These are phyloP conservation scores for Epichloe festucae DNA, from an alignment of 2,329 filamentous ascomycete genomes.

Conservation along the genomic window DNA sequence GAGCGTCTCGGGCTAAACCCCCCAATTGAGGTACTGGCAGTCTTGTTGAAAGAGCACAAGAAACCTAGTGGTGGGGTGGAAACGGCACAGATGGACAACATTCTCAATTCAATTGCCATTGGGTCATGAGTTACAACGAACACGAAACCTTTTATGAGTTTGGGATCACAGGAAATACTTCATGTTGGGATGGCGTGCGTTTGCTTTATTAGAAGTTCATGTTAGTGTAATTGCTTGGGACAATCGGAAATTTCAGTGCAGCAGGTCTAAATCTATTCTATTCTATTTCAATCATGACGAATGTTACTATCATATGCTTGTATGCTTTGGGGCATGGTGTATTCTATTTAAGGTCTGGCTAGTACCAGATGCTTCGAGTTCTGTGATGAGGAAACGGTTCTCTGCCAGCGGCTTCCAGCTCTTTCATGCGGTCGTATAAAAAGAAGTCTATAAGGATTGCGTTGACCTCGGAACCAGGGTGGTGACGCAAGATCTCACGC, in stretches of 20 bases:
- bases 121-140: conserved; percentile 17
- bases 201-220: neutral
- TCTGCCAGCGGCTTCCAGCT: conserved; percentile 51
- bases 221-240: neutral
- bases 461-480: conserved; percentile 64
- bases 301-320: neutral
- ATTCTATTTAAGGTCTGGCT: conserved; percentile 7
- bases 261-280: neutral
- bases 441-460: conserved; percentile 96
- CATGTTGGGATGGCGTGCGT: conserved; percentile 3
- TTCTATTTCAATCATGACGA: neutral
- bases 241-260: neutral
- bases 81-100: conserved; percentile 62
- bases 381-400: conserved; percentile 64
- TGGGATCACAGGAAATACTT: conserved; percentile 8
- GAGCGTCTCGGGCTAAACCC: conserved; percentile 72
- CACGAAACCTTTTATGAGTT: conserved; percentile 1
- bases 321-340: neutral
- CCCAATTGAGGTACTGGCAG: conserved; percentile 79
- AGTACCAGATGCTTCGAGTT: conserved; percentile 94
- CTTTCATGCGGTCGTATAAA: conserved; percentile 88
- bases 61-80: conserved; percentile 41
- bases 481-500: conserved; percentile 59
- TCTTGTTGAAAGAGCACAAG: conserved; percentile 60
- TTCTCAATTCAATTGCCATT: conserved; percentile 37